phyloP scores from a whole-genome alignment of 495 filamentous ascomycete species.

The Podospora didyma region DNA sequence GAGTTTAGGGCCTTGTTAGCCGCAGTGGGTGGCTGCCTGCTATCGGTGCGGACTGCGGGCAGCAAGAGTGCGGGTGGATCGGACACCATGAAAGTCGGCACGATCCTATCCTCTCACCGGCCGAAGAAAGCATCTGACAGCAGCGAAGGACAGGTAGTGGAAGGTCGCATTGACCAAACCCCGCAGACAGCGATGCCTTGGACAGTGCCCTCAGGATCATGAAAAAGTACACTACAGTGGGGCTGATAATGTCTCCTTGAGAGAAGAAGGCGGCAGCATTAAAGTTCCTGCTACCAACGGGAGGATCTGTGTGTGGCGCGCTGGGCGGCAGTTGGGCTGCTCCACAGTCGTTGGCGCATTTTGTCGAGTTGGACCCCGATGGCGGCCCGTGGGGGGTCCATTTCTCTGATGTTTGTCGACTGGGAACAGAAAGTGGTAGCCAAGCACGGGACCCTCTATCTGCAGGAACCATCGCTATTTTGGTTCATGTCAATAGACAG shows the following conservation, averaged over 20 bases:
- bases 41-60: neutral
- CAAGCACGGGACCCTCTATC: neutral
- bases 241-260: neutral
- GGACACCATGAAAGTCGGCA: neutral
- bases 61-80: neutral
- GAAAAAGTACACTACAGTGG: neutral
- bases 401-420: neutral
- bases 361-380: neutral
- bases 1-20: neutral
- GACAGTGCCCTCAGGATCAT: neutral
- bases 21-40: neutral
- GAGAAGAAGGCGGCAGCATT: neutral
- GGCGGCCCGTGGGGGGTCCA: neutral
- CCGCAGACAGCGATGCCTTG: neutral
- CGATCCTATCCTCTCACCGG: neutral
- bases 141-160: neutral
- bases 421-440: neutral
- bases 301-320: neutral
- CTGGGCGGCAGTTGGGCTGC: neutral
- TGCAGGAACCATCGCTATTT: neutral
- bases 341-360: neutral
- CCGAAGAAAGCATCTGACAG: neutral
- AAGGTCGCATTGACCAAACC: neutral
- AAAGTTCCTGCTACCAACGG: neutral
- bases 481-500: neutral